Evolutionary conservation across 164 flowering plant species (phyloP), one percentile per base, ranked within the genome.

Genomic region (Berberis thunbergii): DNA sequence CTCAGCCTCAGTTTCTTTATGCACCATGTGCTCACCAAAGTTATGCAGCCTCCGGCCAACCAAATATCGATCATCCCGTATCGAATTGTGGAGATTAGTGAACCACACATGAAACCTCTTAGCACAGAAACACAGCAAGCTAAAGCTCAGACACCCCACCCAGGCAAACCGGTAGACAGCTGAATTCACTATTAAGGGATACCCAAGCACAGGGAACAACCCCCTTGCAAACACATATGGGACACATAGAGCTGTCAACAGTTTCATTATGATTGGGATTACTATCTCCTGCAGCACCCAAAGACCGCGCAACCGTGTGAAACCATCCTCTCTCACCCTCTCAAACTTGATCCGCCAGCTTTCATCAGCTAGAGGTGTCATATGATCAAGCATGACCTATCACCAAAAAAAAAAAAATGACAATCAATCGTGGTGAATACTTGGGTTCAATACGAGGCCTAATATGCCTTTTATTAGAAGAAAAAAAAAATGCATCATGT

Each of bases 151-250:
- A 72, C 97, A 95, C 7, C 99, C 99, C 57, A 95, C 46, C 99
- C 99, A 95, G 4, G 99, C 90, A 70, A 95, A 91, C 13, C 99
- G 83, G 68, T 91, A 91, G n/a, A 95, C 98, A 2, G 96, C 96
- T 2, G 99, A 95, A 75, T 95, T 95, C 39, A 91, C 87, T 0
- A 89, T 73, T 39, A 95, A 66, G 5, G 99, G 94, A 72, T 91
- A 91, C 9, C 99, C 99, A 13, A 95, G 72, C 12, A 84, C 78
- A 7, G 99, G 99, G 63, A 95, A 95, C 7, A 95, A 73, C 6
- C 97, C 99, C 73, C 86, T 78, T 7, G 99, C 89, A 50, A 95
- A 69, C 0, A 95, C 98, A 49, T 95, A 95, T 0, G 99, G 99
- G 8, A 95, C 92, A 64, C 99, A 91, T 9, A 95, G 72, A 38